These are phyloP conservation scores for Claviceps sp. DNA, from an alignment of 2,329 filamentous ascomycete species.

Conservation along the genomic window DNA sequence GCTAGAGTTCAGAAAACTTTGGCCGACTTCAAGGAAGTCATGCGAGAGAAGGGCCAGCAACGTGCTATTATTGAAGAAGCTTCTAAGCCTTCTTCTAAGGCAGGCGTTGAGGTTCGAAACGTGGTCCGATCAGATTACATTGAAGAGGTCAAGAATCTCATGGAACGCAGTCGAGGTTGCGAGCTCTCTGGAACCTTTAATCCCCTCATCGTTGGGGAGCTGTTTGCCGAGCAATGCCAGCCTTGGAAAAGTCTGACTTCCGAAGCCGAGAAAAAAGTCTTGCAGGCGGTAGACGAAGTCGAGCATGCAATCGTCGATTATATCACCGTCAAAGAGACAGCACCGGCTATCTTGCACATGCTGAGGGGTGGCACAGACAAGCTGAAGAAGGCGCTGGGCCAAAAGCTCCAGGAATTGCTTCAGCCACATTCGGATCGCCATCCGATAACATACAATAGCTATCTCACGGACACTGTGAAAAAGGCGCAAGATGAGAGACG, in stretches of 20 bases:
- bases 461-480: slow-evolving; percentile 27
- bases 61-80: too few species aligned
- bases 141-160: background rate
- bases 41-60: slow-evolving; percentile 28
- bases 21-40: slow-evolving; percentile 28
- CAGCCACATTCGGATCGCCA: slow-evolving; percentile 15
- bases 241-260: slow-evolving; percentile 38
- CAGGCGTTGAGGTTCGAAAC: slow-evolving; percentile 14
- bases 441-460: slow-evolving; percentile 40
- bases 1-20: slow-evolving; percentile 35
- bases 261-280: background rate
- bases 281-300: slow-evolving; percentile 4
- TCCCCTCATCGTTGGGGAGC: slow-evolving; percentile 40
- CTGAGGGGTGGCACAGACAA: slow-evolving; percentile 10
- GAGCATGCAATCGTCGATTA: slow-evolving; percentile 5
- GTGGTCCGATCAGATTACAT: too few species aligned
- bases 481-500: slow-evolving; percentile 11
- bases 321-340: slow-evolving; percentile 9
- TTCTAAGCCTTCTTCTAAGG: too few species aligned
- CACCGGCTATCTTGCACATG: slow-evolving; percentile 6
- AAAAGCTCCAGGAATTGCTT: slow-evolving; percentile 9
- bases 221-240: slow-evolving; percentile 46
- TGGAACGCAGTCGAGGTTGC: slow-evolving; percentile 16
- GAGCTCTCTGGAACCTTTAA: slow-evolving; percentile 51
- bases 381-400: slow-evolving; percentile 13